Percentiles rank a stretch among this genome's conserved stretches.
phyloP scores from a whole-genome alignment of 108 stramenopile genomes.

The Pinguiococcus pyrenoidosus region DNA sequence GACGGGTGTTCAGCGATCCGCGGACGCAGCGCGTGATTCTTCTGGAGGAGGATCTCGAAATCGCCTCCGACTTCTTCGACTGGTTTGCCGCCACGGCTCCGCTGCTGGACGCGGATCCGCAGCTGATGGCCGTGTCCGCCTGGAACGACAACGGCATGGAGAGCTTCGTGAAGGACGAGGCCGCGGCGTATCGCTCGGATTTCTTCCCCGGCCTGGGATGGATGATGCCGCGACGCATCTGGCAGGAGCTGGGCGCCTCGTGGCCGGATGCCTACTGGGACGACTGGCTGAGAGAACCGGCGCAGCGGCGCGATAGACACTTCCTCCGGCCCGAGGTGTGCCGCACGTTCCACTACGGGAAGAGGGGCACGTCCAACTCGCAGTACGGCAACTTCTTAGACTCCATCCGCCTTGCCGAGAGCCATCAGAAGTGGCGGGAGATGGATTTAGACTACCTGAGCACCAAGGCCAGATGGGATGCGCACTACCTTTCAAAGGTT shows the following conservation, averaged over 20 bases:
- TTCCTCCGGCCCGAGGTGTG: conserved; percentile 59
- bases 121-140: conserved; percentile 69
- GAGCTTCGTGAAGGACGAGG: conserved; percentile 34
- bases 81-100: conserved; percentile 62
- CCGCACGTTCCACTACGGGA: conserved; percentile 71
- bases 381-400: conserved; percentile 39
- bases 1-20: no score
- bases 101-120: conserved; percentile 53
- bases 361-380: conserved; percentile 47
- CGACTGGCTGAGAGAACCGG: conserved; percentile 83
- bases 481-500: no score
- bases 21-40: conserved; percentile 56
- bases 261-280: conserved; percentile 78
- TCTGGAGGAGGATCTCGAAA: conserved; percentile 74
- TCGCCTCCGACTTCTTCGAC: conserved; percentile 76
- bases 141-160: conserved; percentile 80
- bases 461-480: not conserved
- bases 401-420: conserved; percentile 12
- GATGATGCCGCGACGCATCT: conserved; percentile 68
- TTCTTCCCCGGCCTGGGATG: conserved; percentile 91
- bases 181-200: conserved; percentile 52
- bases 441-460: conserved; percentile 50
- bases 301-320: conserved; percentile 56
- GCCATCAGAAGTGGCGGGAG: not conserved
- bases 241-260: conserved; percentile 50